A percentile compares a stretch with the other conserved stretches of the same genome.
phyloP scores from a whole-genome alignment of 192 early-diverging fungal species.

The Radiomyces spectabilis region DNA sequence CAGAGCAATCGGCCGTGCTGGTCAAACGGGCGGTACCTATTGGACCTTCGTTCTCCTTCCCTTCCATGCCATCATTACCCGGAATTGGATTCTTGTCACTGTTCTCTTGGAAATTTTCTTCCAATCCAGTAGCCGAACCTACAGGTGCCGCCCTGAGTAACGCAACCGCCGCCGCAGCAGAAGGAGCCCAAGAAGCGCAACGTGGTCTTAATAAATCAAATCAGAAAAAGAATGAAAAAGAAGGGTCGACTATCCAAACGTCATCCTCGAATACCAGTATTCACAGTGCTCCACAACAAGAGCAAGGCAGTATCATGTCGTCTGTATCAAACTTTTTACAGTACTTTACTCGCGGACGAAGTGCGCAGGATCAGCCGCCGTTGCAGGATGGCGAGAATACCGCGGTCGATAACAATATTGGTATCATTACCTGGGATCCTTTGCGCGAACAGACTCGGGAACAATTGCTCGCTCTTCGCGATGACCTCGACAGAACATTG shows the following conservation, averaged over 20 bases:
- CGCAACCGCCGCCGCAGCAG: neutral
- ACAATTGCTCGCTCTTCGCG: constrained; percentile 5
- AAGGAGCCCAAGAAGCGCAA: neutral
- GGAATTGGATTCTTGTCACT: constrained; percentile 9
- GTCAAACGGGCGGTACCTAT: constrained; percentile 22
- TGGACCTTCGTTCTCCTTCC: constrained; percentile 26
- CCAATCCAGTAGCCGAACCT: neutral
- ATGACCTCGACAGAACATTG: constrained; percentile 2
- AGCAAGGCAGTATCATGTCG: neutral
- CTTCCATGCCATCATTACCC: constrained; percentile 24
- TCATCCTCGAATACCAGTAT: no score
- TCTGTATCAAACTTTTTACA: neutral
- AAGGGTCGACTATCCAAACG: no score
- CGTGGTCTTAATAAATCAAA: neutral
- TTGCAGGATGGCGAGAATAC: no score
- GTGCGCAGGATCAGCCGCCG: neutral
- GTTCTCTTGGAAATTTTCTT: constrained; percentile 8
- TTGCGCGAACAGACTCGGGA: constrained; percentile 7
- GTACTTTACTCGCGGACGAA: neutral
- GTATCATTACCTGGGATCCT: constrained; percentile 6
- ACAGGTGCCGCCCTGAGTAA: neutral
- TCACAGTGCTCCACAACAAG: neutral
- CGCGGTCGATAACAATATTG: neutral
- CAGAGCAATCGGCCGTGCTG: constrained; percentile 26
- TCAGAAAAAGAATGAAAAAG: no score